Base-by-base conservation (phyloP, 1,284 basidiomycete species). In the Pseudozyma thailandica region DNA sequence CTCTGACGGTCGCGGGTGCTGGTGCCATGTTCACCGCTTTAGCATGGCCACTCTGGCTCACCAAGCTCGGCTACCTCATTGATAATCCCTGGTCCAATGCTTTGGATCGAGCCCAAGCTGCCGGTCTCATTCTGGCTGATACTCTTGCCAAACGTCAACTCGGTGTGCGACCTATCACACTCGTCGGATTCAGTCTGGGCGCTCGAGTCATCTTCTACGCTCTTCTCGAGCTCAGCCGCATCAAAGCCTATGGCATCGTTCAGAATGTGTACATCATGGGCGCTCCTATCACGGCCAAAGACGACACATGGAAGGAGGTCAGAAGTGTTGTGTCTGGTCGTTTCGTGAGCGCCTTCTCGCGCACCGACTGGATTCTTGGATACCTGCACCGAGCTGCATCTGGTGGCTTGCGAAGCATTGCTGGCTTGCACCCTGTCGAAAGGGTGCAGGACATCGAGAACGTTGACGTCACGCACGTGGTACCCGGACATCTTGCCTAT, bases 1-100 rank as follows among this genome's bases (percentile, higher is more conserved):
- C 78, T 0, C 61, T 79, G 37, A 82, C 81, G 2, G 75, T 82
- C 16, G 80, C 79, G 2, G 76, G 78, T 50, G 63, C 61, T 7
- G 51, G 68, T 61, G 81, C 79, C 42, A 73, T 82, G 64, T 45
- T 72, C 27, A 69, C 47, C 21, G 80, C 81, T 10, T 59, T 82
- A 16, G 79, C 81, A 18, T 81, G 80, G 79, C 81, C 81, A 9
- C 60, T 82, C 6, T 81, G 79, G 79, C 77, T 82, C 26, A 76
- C 79, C 41, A 82, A 82, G 65, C 69, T 82, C 20, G 77, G 78
- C 20, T 81, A 80, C 35, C 49, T 82, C 20, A 82, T 82, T 71
- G 81, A 82, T 72, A 82, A 82, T 37, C 81, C 81, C 0, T 82
- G 81, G 81, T 80, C 78, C 16, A 82, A 82, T 42, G 81, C 81